A percentile compares a stretch with the other conserved stretches of the same genome.
These are phyloP conservation scores for Neonectria coccinea DNA, from an alignment of 2,329 filamentous ascomycete genomes.

Conservation along the genomic window DNA sequence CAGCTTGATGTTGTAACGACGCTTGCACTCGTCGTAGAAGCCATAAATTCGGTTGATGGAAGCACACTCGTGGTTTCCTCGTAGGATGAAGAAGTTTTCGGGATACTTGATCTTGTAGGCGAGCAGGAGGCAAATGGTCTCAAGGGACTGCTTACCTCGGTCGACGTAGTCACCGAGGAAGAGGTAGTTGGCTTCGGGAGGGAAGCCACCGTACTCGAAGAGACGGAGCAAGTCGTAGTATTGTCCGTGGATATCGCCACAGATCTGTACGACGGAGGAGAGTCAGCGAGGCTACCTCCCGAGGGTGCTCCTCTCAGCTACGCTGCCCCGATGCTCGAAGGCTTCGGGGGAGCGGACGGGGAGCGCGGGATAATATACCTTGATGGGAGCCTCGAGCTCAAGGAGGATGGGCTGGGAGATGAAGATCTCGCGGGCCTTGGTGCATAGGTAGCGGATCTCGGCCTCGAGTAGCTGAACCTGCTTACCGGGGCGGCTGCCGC, in stretches of 20 bases:
- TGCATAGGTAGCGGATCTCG: conserved; percentile 97
- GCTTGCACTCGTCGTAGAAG: conserved; percentile 99
- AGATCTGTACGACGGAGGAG: conserved; percentile 74
- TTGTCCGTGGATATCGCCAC: conserved; percentile 98
- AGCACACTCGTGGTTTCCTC: conserved; percentile 98
- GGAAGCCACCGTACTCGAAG: conserved; percentile 98
- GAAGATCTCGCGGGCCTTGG: conserved; percentile 98
- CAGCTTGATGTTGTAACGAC: conserved; percentile 98
- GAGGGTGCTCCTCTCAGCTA: neutral
- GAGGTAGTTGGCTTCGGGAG: conserved; percentile 98
- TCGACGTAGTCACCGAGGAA: conserved; percentile 99
- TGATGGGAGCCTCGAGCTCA: conserved; percentile 98
- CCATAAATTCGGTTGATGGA: conserved; percentile 99
- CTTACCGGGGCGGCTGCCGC: conserved; percentile 97
- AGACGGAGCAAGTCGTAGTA: conserved; percentile 98
- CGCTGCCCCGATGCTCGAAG: conserved; percentile 9
- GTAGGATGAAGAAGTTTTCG: conserved; percentile 99
- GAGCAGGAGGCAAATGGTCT: conserved; percentile 96
- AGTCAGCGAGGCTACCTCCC: conserved; percentile 33
- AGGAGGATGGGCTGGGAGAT: conserved; percentile 98
- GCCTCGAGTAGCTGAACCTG: conserved; percentile 97
- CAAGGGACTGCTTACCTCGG: conserved; percentile 97
- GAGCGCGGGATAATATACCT: conserved; percentile 70
- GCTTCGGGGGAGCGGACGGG: conserved; percentile 6
- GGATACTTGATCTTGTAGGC: conserved; percentile 99